These are phyloP conservation scores for Paraconiothyrium sp. DNA, from an alignment of 2,329 filamentous ascomycete species.

Conservation along the genomic window DNA sequence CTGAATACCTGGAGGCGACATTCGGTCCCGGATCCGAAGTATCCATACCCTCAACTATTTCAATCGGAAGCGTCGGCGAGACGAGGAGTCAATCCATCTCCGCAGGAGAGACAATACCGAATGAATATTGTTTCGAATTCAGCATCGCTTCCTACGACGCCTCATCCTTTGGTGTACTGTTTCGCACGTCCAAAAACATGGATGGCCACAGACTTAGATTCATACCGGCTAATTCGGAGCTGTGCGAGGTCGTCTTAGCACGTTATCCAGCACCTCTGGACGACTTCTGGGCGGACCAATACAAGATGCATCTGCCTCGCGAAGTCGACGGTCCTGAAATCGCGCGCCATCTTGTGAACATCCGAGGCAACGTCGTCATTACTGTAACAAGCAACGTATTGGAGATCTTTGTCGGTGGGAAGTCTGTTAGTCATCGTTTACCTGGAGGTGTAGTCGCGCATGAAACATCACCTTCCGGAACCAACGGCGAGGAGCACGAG, in stretches of 20 bases:
- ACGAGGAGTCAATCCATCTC: background rate
- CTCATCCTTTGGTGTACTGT: slow-evolving; percentile 19
- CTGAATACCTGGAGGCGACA: slow-evolving; percentile 14
- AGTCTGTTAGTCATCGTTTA: slow-evolving; percentile 22
- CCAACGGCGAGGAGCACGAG: background rate
- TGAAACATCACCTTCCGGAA: too few species aligned
- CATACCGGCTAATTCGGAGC: slow-evolving; percentile 4
- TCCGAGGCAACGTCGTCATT: slow-evolving; percentile 4
- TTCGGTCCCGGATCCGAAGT: background rate
- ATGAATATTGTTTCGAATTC: slow-evolving; percentile 5
- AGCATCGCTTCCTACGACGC: slow-evolving; percentile 12
- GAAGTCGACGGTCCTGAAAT: slow-evolving; percentile 50
- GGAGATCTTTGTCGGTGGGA: slow-evolving; percentile 23
- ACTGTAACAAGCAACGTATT: slow-evolving; percentile 15
- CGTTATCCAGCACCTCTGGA: slow-evolving; percentile 48
- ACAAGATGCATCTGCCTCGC: slow-evolving; percentile 42
- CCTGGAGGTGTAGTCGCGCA: too few species aligned
- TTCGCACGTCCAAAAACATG: slow-evolving; percentile 19
- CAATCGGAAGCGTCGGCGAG: background rate
- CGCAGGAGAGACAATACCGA: background rate
- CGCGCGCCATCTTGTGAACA: slow-evolving; percentile 39
- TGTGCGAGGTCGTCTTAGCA: slow-evolving; percentile 35
- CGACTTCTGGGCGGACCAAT: slow-evolving; percentile 54
- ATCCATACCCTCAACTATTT: background rate
- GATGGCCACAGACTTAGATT: slow-evolving; percentile 21